Conservation (phyloP, 2,329 filamentous ascomycete genomes). For the Stagonosporopsis tanaceti region DNA sequence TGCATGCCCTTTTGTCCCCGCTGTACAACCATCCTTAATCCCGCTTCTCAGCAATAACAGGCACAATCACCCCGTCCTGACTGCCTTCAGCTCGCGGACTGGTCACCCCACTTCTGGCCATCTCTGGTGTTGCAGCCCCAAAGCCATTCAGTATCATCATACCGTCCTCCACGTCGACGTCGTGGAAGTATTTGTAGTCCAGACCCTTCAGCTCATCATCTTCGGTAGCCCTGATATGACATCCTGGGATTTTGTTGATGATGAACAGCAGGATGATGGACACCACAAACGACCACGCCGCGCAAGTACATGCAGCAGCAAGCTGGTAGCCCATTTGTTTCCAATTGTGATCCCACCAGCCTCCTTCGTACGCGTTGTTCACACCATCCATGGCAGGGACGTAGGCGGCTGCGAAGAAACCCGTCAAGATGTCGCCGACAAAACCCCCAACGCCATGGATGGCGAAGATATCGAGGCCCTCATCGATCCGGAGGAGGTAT, state of each 20-base stretch:
- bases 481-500: conserved; percentile 62
- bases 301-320: conserved; percentile 64
- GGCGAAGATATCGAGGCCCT: conserved; percentile 67
- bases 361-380: conserved; percentile 56
- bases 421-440: conserved; percentile 65
- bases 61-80: conserved; percentile 30
- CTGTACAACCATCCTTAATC: conserved; percentile 21
- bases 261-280: conserved; percentile 63
- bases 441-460: conserved; percentile 68
- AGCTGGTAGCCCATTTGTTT: conserved; percentile 66
- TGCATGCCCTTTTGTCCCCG: not conserved
- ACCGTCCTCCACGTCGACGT: conserved; percentile 34
- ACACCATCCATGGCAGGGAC: conserved; percentile 63
- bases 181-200: conserved; percentile 60
- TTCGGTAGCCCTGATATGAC: conserved; percentile 63
- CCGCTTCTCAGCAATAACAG: conserved; percentile 27
- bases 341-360: conserved; percentile 62
- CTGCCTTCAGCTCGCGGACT: conserved; percentile 27
- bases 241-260: conserved; percentile 65
- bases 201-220: conserved; percentile 64
- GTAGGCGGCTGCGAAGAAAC: conserved; percentile 62
- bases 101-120: conserved; percentile 8
- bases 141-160: conserved; percentile 34
- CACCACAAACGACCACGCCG: conserved; percentile 63
- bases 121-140: conserved; percentile 25